Percentiles rank a stretch among this genome's conserved stretches.
Evolutionary conservation across 1,139 yeast species (phyloP).

Genomic region (Blastobotrys capitulatus): DNA sequence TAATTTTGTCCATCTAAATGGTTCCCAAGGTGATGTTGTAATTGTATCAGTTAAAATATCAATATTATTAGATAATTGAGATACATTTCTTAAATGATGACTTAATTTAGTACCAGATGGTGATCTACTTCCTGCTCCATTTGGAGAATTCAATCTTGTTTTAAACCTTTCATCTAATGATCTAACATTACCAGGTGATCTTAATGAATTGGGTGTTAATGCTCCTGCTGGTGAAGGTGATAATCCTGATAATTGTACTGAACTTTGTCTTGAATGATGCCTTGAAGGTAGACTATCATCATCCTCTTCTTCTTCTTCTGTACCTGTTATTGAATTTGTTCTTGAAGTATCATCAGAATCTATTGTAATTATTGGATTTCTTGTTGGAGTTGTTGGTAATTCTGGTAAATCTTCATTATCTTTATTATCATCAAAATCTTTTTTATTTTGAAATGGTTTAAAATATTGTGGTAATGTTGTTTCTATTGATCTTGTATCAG

Average conservation of each 20-base stretch:
- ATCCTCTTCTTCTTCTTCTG: slow-evolving; percentile 6
- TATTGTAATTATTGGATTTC: background rate
- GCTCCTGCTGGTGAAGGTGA: slow-evolving; percentile 9
- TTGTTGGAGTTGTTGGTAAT: background rate
- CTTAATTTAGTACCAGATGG: slow-evolving; percentile 2
- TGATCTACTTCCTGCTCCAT: slow-evolving; percentile 12
- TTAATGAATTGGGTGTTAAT: slow-evolving; percentile 16
- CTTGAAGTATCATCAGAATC: background rate
- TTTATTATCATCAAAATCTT: background rate
- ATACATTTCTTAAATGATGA: slow-evolving; percentile 9
- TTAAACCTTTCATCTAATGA: slow-evolving; percentile 28
- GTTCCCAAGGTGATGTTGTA: slow-evolving; percentile 25
- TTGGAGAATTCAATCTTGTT: slow-evolving; percentile 25
- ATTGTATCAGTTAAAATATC: slow-evolving; percentile 14
- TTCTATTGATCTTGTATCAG: slow-evolving; percentile 7
- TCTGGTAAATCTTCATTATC: background rate
- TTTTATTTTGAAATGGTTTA: background rate
- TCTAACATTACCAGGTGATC: slow-evolving; percentile 11
- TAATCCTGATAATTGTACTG: slow-evolving; percentile 10
- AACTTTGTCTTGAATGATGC: slow-evolving; percentile 18
- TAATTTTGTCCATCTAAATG: slow-evolving; percentile 42
- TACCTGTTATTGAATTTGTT: background rate
- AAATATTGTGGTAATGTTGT: slow-evolving; percentile 20
- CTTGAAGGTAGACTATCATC: slow-evolving; percentile 12
- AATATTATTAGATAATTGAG: slow-evolving; percentile 13